Base-by-base conservation (phyloP, 2,329 filamentous ascomycete genomes). In the Alternaria ventricosa region DNA sequence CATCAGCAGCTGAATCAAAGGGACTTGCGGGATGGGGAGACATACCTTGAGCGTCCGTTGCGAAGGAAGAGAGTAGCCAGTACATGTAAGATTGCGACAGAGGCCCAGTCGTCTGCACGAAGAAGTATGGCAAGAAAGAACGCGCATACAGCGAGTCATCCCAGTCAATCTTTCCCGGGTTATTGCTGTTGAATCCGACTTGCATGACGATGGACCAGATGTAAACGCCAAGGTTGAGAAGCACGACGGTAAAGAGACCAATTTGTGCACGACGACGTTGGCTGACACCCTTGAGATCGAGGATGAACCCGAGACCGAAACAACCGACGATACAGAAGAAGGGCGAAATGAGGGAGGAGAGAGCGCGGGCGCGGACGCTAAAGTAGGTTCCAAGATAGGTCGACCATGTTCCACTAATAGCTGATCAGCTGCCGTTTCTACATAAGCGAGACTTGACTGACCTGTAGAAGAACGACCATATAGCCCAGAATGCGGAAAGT, bases 241-340 rank as follows among this genome's bases (percentile, higher is more conserved):
- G 71, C 3, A 83, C 79, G 6, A 85, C 82, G 4, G 76, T 81
- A 63, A 81, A 81, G 7, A 85, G 78, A 51, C 83, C 83, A 5
- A 82, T 61, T 60, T 85, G 83, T 15, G 83, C 84, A 12, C 84
- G 79, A 20, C 83, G 81, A 9, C 84, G 74, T 67, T 87, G 69
- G 87, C 92, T 9, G 82, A 87, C 66, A 88, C 91, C 25, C 80
- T 96, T 58, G 87, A 92, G 71, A 80, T 83, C 59, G 90, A 88
- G 82, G 85, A 96, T 81, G 60, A 84, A 85, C 1, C 83, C 83
- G 5, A 84, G 80, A 45, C 82, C 83, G 56, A 85, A 85, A 67
- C 83, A 85, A 20, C 83, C 83, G 36, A 84, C 72, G 25, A 84
- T 84, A 78, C 83, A 85, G 69, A 85, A 84, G 72, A 84, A 84